A percentile compares a stretch with the other conserved stretches of the same genome.
These are phyloP conservation scores for Cryptosporidium parvum DNA, from an alignment of 169 alveolate genomes.

Conservation along the genomic window DNA sequence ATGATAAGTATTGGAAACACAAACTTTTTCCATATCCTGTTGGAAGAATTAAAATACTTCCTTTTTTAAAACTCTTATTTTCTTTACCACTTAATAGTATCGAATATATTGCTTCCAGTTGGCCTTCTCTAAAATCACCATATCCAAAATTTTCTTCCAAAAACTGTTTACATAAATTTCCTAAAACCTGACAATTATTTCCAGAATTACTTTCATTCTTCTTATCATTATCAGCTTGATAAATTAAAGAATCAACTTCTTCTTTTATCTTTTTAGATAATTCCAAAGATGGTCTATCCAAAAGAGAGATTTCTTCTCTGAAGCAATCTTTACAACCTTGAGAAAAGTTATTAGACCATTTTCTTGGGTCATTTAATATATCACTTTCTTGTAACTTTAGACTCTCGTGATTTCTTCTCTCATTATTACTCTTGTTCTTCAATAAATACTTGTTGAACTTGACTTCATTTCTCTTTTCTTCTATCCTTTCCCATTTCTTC, in stretches of 20 bases:
- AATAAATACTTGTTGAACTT: conserved; percentile 36
- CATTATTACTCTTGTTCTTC: not conserved
- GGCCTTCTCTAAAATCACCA: conserved; percentile 85
- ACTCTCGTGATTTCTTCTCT: not conserved
- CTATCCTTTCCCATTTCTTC: conserved; percentile 60
- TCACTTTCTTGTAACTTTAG: not conserved
- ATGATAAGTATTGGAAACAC: conserved; percentile 80
- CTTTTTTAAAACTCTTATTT: conserved; percentile 78
- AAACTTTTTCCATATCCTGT: conserved; percentile 83
- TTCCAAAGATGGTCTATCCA: not conserved
- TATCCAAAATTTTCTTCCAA: conserved; percentile 80
- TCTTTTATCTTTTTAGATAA: not conserved
- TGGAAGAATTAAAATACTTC: conserved; percentile 81
- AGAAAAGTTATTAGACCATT: conserved; percentile 57
- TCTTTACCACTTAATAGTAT: conserved; percentile 81
- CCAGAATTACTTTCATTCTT: not conserved
- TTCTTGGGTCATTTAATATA: not conserved
- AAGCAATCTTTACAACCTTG: conserved; percentile 8
- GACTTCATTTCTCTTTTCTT: conserved; percentile 46
- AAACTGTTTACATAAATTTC: not conserved
- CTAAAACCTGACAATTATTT: not conserved
- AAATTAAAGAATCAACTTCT: not conserved
- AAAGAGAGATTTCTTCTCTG: not conserved
- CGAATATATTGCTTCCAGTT: conserved; percentile 85
- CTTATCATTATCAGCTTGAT: not conserved